A percentile compares a stretch with the other conserved stretches of the same genome.
Evolutionary conservation across 176 grass and related monocot genomes (phyloP).

Genomic region (Bonia amplexicaulis): DNA sequence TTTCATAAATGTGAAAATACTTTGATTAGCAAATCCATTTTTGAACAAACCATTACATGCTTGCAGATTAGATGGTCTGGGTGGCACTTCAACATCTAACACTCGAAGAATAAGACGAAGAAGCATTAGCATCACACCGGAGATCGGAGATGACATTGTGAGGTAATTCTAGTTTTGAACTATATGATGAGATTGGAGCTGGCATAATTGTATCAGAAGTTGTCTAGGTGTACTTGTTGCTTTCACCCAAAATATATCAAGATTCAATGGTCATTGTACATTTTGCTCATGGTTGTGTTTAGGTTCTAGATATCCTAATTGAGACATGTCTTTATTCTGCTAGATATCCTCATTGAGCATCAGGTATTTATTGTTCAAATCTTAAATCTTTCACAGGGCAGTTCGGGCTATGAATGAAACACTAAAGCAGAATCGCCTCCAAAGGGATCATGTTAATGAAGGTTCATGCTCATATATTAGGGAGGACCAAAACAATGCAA

Average conservation of each 20-base stretch:
- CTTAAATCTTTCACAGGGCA: conserved; percentile 60
- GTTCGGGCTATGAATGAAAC: conserved; percentile 99
- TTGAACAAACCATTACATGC: conserved; percentile 12
- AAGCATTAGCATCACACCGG: conserved; percentile 98
- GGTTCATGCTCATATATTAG: conserved; percentile 54
- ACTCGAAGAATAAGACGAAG: conserved; percentile 80
- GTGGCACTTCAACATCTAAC: conserved; percentile 56
- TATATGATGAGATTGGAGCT: conserved; percentile 6
- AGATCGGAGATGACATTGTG: conserved; percentile 98
- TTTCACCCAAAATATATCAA: conserved; percentile 24
- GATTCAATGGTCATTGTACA: background rate
- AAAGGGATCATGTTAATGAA: conserved; percentile 73
- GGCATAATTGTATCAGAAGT: background rate
- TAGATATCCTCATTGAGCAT: conserved; percentile 14
- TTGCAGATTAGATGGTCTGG: conserved; percentile 83
- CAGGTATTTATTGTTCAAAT: conserved; percentile 20
- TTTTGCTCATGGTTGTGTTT: background rate
- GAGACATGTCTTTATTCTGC: background rate
- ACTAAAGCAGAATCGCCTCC: conserved; percentile 94
- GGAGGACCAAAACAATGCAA: conserved; percentile 52
- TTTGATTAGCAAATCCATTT: background rate
- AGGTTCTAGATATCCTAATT: conserved; percentile 24
- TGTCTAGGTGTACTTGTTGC: conserved; percentile 4
- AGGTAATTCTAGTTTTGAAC: conserved; percentile 58
- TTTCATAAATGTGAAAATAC: conserved; percentile 15